These are phyloP conservation scores for Cucumis melo DNA, from an alignment of 306 rosid species.

Conservation along the genomic window DNA sequence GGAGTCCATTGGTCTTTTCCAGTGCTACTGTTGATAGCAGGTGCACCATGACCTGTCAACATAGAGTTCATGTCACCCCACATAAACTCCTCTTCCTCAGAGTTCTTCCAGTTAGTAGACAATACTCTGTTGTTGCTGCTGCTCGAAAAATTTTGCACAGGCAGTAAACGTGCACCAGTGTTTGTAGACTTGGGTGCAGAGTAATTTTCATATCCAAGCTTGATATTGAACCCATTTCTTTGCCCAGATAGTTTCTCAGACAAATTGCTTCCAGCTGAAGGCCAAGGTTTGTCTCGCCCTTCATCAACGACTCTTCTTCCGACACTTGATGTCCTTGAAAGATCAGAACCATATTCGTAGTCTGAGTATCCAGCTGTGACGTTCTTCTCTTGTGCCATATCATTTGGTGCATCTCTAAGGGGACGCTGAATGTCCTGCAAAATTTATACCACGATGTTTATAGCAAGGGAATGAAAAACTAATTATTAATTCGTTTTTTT, in stretches of 20 bases:
- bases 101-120: slow-evolving; percentile 70
- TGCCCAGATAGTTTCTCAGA: slow-evolving; percentile 39
- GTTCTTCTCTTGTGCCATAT: slow-evolving; percentile 44
- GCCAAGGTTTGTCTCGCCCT: slow-evolving; percentile 46
- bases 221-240: slow-evolving; percentile 46
- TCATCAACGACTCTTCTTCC: slow-evolving; percentile 39
- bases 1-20: slow-evolving; percentile 38
- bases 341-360: slow-evolving; percentile 35
- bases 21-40: slow-evolving; percentile 28
- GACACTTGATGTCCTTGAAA: slow-evolving; percentile 31
- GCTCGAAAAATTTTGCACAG: slow-evolving; percentile 27
- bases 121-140: slow-evolving; percentile 21
- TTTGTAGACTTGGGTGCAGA: slow-evolving; percentile 41
- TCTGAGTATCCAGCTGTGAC: slow-evolving; percentile 30
- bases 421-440: slow-evolving; percentile 57
- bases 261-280: slow-evolving; percentile 29
- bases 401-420: slow-evolving; percentile 29
- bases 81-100: slow-evolving; percentile 83
- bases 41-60: slow-evolving; percentile 25
- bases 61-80: slow-evolving; percentile 72
- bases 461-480: slow-evolving; percentile 9
- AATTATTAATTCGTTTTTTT: neutral
- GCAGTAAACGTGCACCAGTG: slow-evolving; percentile 27
- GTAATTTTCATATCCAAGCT: slow-evolving; percentile 31
- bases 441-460: slow-evolving; percentile 1